Conservation (phyloP, 2,329 filamentous ascomycete species). For the Pestalotiopsis sp. region DNA sequence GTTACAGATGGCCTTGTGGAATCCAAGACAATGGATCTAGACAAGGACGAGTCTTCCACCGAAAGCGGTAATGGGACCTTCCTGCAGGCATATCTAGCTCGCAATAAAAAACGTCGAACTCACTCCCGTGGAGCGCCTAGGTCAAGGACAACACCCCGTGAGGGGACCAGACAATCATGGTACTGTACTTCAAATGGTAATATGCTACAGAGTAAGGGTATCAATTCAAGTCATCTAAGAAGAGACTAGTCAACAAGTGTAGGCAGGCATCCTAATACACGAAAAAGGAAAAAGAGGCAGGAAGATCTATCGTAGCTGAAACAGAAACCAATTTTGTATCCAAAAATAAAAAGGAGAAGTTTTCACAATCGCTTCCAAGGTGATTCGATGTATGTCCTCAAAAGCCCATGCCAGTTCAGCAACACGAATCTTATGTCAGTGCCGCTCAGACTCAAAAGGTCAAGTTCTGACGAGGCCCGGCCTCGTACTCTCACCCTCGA, state of each 20-base stretch:
- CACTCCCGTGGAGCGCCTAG: too few species aligned
- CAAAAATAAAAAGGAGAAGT: too few species aligned
- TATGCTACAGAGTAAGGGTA: background rate
- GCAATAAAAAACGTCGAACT: too few species aligned
- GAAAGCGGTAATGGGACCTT: too few species aligned
- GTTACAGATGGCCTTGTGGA: background rate
- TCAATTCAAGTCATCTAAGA: background rate
- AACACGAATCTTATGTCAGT: too few species aligned
- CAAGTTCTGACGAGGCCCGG: background rate
- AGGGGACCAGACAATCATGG: background rate
- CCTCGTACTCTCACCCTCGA: background rate
- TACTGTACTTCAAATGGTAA: background rate
- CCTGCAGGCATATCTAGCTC: too few species aligned
- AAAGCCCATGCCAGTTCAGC: too few species aligned
- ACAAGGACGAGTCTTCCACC: background rate
- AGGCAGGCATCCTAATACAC: background rate
- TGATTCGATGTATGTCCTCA: too few species aligned
- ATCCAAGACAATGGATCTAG: background rate
- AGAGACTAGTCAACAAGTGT: background rate
- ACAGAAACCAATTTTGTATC: background rate
- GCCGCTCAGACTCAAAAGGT: background rate
- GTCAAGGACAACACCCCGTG: too few species aligned
- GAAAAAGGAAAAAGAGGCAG: background rate
- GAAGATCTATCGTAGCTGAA: background rate
- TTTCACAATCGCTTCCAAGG: too few species aligned